phyloP scores from a whole-genome alignment of 2,329 filamentous ascomycete genomes.

The Pezicula carpinea region DNA sequence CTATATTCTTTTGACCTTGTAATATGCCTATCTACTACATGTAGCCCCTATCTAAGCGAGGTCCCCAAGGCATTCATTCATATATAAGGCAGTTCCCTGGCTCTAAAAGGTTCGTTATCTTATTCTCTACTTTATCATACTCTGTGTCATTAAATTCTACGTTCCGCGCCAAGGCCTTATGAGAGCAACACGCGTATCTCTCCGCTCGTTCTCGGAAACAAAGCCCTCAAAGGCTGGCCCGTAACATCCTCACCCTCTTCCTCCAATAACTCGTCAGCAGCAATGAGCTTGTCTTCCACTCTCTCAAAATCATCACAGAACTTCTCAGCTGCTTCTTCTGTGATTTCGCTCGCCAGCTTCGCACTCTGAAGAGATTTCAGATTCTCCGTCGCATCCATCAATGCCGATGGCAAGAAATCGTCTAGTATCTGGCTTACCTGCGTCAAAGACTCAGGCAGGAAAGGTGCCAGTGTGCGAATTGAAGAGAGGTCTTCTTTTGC shows the following conservation, averaged over 20 bases:
- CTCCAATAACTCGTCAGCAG: conserved; percentile 48
- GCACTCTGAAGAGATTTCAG: conserved; percentile 70
- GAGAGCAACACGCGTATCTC: conserved; percentile 31
- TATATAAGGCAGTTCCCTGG: too few relatives aligned
- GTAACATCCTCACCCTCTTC: conserved; percentile 17
- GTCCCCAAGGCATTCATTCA: too few relatives aligned
- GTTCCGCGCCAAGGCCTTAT: conserved; percentile 7
- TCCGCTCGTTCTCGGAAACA: conserved; percentile 30
- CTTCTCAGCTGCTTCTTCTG: conserved; percentile 73
- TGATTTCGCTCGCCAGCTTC: conserved; percentile 67
- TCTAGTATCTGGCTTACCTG: conserved; percentile 74
- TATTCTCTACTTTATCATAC: neutral
- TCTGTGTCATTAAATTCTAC: neutral
- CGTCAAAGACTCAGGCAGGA: conserved; percentile 57
- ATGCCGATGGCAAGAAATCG: conserved; percentile 84
- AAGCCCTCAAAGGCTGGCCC: conserved; percentile 19
- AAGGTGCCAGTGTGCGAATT: conserved; percentile 53
- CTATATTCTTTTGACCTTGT: too few relatives aligned
- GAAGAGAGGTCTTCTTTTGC: conserved; percentile 50
- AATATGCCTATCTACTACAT: too few relatives aligned
- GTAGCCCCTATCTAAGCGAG: too few relatives aligned
- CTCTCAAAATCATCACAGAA: conserved; percentile 84
- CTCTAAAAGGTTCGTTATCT: too few relatives aligned
- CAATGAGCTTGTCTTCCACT: conserved; percentile 56
- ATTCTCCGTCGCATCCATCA: conserved; percentile 87